phyloP scores from a whole-genome alignment of 805 yeast species.

The Wickerhamiella slavikovae region DNA sequence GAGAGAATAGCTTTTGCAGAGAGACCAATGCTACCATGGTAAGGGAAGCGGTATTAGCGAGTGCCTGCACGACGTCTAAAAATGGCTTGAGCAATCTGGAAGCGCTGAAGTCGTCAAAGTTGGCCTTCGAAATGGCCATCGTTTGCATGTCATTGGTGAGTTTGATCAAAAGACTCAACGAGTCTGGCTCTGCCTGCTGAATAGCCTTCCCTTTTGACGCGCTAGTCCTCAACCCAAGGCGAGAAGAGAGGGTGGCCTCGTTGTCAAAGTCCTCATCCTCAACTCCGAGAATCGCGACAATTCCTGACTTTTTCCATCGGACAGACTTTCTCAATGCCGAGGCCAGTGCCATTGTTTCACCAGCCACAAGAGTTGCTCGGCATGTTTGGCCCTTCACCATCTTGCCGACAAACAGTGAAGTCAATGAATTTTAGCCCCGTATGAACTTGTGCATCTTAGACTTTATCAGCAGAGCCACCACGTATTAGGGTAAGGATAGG shows the following conservation, averaged over 20 bases:
- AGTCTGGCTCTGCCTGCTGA: constrained; percentile 1
- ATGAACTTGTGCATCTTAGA: no score
- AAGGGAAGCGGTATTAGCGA: constrained; percentile 68
- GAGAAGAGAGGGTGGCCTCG: constrained; percentile 20
- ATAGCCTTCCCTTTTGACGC: neutral
- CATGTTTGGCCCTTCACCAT: no score
- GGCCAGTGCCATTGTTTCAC: constrained; percentile 71
- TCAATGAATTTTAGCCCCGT: no score
- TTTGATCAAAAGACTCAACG: constrained; percentile 1
- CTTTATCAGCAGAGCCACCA: no score
- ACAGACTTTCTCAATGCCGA: constrained; percentile 80
- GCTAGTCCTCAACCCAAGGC: constrained; percentile 15
- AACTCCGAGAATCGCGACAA: constrained; percentile 67
- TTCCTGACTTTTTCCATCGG: constrained; percentile 56
- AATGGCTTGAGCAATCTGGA: constrained; percentile 72
- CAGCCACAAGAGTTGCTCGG: constrained; percentile 66
- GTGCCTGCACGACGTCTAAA: constrained; percentile 58
- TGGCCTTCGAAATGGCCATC: neutral
- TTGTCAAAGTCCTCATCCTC: constrained; percentile 26
- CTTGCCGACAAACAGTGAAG: no score
- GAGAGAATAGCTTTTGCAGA: constrained; percentile 48
- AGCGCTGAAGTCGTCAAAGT: constrained; percentile 31
- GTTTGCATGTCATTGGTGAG: neutral
- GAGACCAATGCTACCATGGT: constrained; percentile 67
- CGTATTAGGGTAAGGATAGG: no score